phyloP scores from a whole-genome alignment of 257 asterid species.

The Nicotiana undulata region DNA sequence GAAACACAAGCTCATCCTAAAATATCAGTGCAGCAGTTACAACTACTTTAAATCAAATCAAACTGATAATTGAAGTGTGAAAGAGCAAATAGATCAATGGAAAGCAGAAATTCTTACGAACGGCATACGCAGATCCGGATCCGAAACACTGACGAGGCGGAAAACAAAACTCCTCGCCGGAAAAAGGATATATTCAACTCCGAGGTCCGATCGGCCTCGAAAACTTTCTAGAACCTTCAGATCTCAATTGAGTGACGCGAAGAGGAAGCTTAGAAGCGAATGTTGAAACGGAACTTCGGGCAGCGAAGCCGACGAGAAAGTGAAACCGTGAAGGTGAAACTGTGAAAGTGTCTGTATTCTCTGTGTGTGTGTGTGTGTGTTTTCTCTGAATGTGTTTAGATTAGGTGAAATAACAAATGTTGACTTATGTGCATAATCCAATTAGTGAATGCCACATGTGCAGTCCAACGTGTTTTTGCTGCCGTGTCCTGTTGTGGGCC shows the following conservation, averaged over 20 bases:
- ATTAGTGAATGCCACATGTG: not conserved
- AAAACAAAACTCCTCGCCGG: not conserved
- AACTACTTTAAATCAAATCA: not conserved
- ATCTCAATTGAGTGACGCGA: not conserved
- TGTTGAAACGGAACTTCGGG: not conserved
- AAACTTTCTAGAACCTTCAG: not conserved
- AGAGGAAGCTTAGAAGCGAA: not conserved
- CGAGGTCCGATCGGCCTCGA: not conserved
- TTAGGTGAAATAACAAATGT: slow-evolving; percentile 1
- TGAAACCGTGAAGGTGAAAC: not conserved
- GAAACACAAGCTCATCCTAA: not conserved
- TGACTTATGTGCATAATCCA: slow-evolving; percentile 3
- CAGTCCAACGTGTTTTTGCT: slow-evolving; percentile 4
- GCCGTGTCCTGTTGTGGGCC: not conserved
- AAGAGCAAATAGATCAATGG: not conserved
- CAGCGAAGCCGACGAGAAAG: not conserved
- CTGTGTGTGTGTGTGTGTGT: not conserved
- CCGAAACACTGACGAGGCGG: not conserved
- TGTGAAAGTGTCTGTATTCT: not conserved
- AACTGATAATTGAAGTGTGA: not conserved
- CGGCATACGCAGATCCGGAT: not conserved
- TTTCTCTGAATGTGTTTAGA: not conserved
- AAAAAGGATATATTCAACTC: not conserved
- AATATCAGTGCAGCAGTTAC: not conserved
- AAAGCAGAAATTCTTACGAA: not conserved